Base-by-base conservation (phyloP, 257 asterid species). In the Voacanga thouarsii region DNA sequence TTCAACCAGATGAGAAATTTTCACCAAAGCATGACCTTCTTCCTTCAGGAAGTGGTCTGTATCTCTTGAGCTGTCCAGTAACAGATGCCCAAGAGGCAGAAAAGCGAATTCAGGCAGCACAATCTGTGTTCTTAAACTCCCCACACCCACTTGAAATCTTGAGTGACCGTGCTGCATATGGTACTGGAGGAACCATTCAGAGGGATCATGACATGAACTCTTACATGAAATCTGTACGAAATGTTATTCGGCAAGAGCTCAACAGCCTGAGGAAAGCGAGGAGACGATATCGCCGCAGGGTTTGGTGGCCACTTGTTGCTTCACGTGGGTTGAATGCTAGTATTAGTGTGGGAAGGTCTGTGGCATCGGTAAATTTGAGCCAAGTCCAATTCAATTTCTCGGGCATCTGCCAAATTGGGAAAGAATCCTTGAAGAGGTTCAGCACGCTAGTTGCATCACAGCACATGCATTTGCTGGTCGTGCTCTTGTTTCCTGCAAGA, bases 61-160 rank as follows among this genome's bases (percentile, higher is more conserved):
- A 95, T 80, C 77, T 92, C 57, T 50, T 93, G 83, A 85, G 89
- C 75, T 85, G 88, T 72, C 76, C 88, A 8, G 87, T 76, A 11
- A 73, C 86, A 0, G 89, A 91, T 43, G 66, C 80, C 14, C 24
- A 80, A 12, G 87, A 86, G 55, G 86, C 94, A 75, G 92, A 92
- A 80, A 92, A 82, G 89, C 94, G 75, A 30, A 81, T 90, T 77
- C 89, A 76, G 45, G 90, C 92, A 2, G 99, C 99, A 0, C 91
- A 81, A 74, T 57, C 86, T 0, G 88, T 81, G 28, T 95, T 95
- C 76, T 30, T 95, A 45, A 93, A 89, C 88, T 83, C 97, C 0
- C 99, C 99, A 0, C 99, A 95, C 81, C 99, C 99, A 4, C 98
- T 96, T 1, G 99, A 96, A 86, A 92, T 93, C 56, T 76, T 96